Base-by-base conservation (phyloP, 192 early-diverging fungal species). In the Endogone sp. region DNA sequence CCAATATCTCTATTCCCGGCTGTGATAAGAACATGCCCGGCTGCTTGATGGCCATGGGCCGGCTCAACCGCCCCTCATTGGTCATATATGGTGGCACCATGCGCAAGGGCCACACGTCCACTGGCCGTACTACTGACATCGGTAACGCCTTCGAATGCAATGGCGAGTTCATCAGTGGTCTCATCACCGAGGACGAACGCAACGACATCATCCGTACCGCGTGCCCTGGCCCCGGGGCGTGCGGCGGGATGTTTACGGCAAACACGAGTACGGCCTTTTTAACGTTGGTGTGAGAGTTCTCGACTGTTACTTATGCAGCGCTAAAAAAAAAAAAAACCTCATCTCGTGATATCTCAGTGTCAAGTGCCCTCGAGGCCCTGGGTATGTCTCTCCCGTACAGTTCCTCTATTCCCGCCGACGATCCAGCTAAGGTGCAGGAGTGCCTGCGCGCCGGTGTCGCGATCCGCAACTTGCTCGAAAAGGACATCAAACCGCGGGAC, bases 171-270 rank as follows among this genome's bases (percentile, higher is more conserved):
- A 84, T 99, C 67, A 79, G 95, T 9, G 98, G 98, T 31, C 89
- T 85, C 55, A 98, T 99, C 76, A 86, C 84, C 56, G 95, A 99
- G 69, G 91, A 92, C 56, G 89, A 97, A 76, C 87, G 95, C 29
- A 70, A 75, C 23, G 89, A 92, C 59, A 88, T 88, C 63, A 82
- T 94, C 31, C 83, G 85, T 23, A 69, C 91, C 56, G 77, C 91
- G 6, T 93, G 91, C 61, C 90, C 91, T 2, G 98, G 98, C 22
- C 85, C 96, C 28, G 98, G 98, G 56, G 95, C 94, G 11, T 99
- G 98, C 82, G 98, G 96, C 70, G 98, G 98, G 56, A 99, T 99
- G 98, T 97, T 95, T 81, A 98, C 96, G 2, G 96, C 96, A 56
- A 98, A 98, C 79, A 95, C 94, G 21, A 94, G 89, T 90, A 83